Base-by-base conservation (phyloP, 169 alveolate genomes). In the Plasmodium falciparum region DNA sequence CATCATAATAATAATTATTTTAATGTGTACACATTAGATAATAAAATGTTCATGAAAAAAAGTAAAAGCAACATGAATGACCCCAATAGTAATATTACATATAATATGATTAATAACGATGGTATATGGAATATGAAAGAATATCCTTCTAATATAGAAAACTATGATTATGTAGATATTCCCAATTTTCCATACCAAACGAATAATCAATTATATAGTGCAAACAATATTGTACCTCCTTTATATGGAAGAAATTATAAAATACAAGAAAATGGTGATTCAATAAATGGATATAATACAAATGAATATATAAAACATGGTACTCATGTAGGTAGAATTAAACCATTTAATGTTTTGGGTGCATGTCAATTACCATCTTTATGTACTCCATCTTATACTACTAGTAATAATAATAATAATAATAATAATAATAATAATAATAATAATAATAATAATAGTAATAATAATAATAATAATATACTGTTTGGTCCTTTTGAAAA, bases 151-250 rank as follows among this genome's bases (percentile, higher is more conserved):
- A 76, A 76, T 66, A 24, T 45, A n/a, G 58, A 76, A 45, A 76
- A 76, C 52, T 49, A 63, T 22, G 67, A 76, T 15, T 65, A 63
- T 54, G 15, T 50, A 50, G 63, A 76, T 63, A 52, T 76, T 29
- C 52, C 39, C 11, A 47, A 20, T 9, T 9, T 43, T 29, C 6
- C 52, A 9, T 26, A 65, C 45, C 17, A 43, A 47, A 49, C 24
- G 15, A 54, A 80, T 45, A 52, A 43, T 43, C 90, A 52, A 59
- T 50, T 80, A 43, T 52, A 50, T 58, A 33, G 56, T 24, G 49
- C 89, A 76, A 15, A 65, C 26, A 62, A 67, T 69, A 50, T 52
- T n/a, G 33, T 65, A 24, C 52, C 75, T 26, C 76, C 89, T 17
- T 47, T 63, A 39, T 54, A 52, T 58, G 3, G 29, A 33, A 29